phyloP scores from a whole-genome alignment of 306 rosid genomes.

The Prunus padus region DNA sequence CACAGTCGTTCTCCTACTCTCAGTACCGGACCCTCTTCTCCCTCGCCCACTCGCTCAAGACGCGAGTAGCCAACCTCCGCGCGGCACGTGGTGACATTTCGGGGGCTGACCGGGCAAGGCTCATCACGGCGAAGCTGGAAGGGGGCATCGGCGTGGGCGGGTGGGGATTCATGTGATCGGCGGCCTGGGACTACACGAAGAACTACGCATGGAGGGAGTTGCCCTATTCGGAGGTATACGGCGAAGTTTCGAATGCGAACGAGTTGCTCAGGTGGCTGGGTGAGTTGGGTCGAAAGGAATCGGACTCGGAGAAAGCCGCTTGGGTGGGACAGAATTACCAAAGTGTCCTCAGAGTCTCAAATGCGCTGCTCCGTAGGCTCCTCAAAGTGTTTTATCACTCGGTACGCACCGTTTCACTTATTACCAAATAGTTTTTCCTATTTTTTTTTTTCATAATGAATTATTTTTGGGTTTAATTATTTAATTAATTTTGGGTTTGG shows the following conservation, averaged over 20 bases:
- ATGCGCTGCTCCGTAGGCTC: slow-evolving; percentile 49
- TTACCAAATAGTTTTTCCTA: neutral
- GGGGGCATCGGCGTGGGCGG: slow-evolving; percentile 46
- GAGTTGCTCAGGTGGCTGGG: slow-evolving; percentile 51
- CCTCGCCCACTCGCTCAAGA: slow-evolving; percentile 59
- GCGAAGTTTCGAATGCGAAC: slow-evolving; percentile 53
- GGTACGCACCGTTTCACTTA: slow-evolving; percentile 39
- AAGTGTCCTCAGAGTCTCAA: slow-evolving; percentile 36
- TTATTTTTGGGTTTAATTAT: neutral
- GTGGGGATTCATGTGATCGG: slow-evolving; percentile 47
- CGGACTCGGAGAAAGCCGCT: slow-evolving; percentile 44
- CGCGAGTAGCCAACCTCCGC: slow-evolving; percentile 72
- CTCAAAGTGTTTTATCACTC: slow-evolving; percentile 53
- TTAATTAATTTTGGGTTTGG: slow-evolving; percentile 5
- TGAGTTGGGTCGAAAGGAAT: slow-evolving; percentile 50
- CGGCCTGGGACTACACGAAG: slow-evolving; percentile 61
- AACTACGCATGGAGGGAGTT: slow-evolving; percentile 57
- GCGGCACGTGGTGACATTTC: slow-evolving; percentile 60
- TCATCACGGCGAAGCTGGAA: slow-evolving; percentile 52
- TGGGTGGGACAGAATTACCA: slow-evolving; percentile 62
- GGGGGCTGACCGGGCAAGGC: slow-evolving; percentile 55
- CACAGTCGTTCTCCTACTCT: slow-evolving; percentile 46
- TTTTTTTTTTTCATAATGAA: neutral
- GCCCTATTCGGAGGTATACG: slow-evolving; percentile 42
- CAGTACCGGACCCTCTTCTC: slow-evolving; percentile 50